A percentile compares a stretch with the other conserved stretches of the same genome.
Conservation (phyloP, 2,329 filamentous ascomycete species). For the Chaetomiaceae sp. region DNA sequence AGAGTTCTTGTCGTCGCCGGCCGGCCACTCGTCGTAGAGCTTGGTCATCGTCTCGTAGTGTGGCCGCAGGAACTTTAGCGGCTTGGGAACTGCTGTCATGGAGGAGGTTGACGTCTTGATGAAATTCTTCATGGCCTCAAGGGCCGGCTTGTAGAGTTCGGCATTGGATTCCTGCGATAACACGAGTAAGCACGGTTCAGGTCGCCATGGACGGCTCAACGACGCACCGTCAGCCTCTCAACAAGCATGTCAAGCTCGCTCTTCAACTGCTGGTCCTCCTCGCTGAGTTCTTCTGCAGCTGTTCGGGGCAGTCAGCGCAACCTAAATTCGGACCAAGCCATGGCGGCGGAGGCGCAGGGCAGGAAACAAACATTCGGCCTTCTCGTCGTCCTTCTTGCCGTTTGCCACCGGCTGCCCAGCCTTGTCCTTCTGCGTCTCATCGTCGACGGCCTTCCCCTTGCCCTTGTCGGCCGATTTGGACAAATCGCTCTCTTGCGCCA, state of each 20-base stretch:
- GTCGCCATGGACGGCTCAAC: background rate
- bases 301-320: constrained; percentile 34
- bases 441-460: constrained; percentile 84
- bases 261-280: constrained; percentile 98
- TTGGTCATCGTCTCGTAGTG: constrained; percentile 89
- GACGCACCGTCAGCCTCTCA: constrained; percentile 76
- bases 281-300: constrained; percentile 80
- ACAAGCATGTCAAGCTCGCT: constrained; percentile 97
- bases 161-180: constrained; percentile 70
- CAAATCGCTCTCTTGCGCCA: constrained; percentile 93
- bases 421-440: constrained; percentile 57
- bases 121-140: constrained; percentile 95
- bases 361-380: constrained; percentile 43
- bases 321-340: background rate
- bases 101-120: constrained; percentile 99
- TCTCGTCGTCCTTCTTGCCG: constrained; percentile 73
- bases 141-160: constrained; percentile 82
- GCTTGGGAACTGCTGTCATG: constrained; percentile 98
- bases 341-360: constrained; percentile 21
- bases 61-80: constrained; percentile 93
- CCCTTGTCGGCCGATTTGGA: constrained; percentile 85
- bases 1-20: constrained; percentile 78
- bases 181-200: constrained; percentile 19
- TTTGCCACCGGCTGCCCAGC: constrained; percentile 67
- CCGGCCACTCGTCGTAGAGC: constrained; percentile 84